Percentiles rank a stretch among this genome's conserved stretches.
Conservation (phyloP, 2,329 filamentous ascomycete species). For the Aspergillus spinulosporus region DNA sequence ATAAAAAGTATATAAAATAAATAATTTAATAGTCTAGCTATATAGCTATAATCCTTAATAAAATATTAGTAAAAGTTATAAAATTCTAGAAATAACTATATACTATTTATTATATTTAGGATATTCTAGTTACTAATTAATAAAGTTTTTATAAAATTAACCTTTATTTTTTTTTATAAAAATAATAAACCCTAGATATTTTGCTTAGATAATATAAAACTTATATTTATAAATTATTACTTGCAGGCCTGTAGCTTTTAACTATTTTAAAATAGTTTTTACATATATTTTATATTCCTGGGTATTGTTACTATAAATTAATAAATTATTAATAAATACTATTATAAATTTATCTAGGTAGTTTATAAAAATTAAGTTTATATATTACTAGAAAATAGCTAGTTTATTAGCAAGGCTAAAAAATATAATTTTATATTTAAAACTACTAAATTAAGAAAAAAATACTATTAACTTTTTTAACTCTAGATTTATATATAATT, state of each 20-base stretch:
- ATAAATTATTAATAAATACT: too few species aligned
- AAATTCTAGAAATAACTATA: not conserved
- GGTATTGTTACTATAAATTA: conserved; percentile 21
- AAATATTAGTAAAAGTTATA: conserved; percentile 3
- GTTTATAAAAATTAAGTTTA: too few species aligned
- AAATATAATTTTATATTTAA: too few species aligned
- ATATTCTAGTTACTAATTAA: too few species aligned
- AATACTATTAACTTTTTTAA: too few species aligned
- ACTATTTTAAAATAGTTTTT: not conserved
- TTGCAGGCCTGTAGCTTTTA: not conserved
- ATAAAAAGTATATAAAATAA: not conserved
- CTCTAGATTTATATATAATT: too few species aligned
- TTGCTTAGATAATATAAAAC: not conserved
- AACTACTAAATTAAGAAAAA: too few species aligned
- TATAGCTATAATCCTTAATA: not conserved
- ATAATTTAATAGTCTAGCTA: not conserved
- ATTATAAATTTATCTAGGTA: too few species aligned
- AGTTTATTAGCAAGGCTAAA: too few species aligned
- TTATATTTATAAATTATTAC: not conserved
- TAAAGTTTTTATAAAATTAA: too few species aligned
- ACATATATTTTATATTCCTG: conserved; percentile 1
- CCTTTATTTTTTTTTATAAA: not conserved
- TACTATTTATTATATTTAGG: too few species aligned
- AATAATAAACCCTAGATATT: conserved; percentile 8
- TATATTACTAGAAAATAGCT: too few species aligned